phyloP scores from a whole-genome alignment of 768 basidiomycete genomes.

The Naganishia friedmannii region DNA sequence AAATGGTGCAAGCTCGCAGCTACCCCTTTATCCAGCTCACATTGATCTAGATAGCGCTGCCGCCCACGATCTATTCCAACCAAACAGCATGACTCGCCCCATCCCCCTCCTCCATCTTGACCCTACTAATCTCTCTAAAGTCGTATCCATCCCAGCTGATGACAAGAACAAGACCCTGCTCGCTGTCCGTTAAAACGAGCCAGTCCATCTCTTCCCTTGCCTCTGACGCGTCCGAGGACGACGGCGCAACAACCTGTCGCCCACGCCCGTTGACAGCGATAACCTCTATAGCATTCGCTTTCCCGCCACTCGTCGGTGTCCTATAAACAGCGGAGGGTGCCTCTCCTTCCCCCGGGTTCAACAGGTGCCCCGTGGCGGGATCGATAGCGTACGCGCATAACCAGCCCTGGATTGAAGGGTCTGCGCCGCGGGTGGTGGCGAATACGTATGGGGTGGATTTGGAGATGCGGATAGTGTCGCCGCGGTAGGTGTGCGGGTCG shows the following conservation, averaged over 20 bases:
- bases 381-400: conserved; percentile 37
- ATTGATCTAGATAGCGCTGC: too few relatives aligned
- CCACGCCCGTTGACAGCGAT: conserved; percentile 30
- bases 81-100: conserved; percentile 33
- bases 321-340: conserved; percentile 31
- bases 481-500: conserved; percentile 36
- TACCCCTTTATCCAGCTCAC: too few relatives aligned
- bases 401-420: conserved; percentile 31
- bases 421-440: conserved; percentile 44
- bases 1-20: too few relatives aligned
- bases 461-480: conserved; percentile 44
- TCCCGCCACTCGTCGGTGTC: conserved; percentile 42
- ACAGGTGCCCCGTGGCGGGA: conserved; percentile 28
- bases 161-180: conserved; percentile 37
- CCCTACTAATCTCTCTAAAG: conserved; percentile 35
- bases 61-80: conserved; percentile 23
- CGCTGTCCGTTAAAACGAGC: conserved; percentile 42
- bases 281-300: conserved; percentile 45
- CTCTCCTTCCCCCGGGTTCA: background rate
- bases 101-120: conserved; percentile 27
- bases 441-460: conserved; percentile 33
- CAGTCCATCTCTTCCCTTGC: conserved; percentile 32
- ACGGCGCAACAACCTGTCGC: too few relatives aligned
- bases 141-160: conserved; percentile 37
- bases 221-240: too few relatives aligned